Evolutionary conservation across 148 eudicot genomes (phyloP).

Genomic region (Oxyria digyna): DNA sequence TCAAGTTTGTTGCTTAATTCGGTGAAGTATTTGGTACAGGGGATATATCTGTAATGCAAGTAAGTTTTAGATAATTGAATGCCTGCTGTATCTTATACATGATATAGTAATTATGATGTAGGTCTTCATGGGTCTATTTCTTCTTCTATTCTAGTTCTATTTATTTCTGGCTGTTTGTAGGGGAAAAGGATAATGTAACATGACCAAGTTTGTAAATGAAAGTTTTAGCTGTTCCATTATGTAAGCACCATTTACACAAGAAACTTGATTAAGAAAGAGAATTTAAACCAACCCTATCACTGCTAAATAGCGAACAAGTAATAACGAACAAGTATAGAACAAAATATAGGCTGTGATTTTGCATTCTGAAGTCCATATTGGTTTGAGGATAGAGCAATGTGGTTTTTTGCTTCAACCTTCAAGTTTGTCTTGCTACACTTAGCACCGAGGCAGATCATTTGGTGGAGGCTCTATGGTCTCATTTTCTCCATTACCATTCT

Average conservation of each 20-base stretch:
- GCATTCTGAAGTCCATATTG: not conserved
- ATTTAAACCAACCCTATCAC: conserved; percentile 7
- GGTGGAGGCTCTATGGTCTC: conserved; percentile 67
- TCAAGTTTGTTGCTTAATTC: conserved; percentile 75
- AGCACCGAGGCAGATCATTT: conserved; percentile 72
- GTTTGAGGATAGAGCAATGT: not conserved
- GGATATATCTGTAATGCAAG: not conserved
- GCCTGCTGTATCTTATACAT: not conserved
- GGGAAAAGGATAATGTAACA: not conserved
- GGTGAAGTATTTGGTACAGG: not conserved
- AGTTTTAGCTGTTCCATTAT: conserved; percentile 4
- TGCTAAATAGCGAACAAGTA: conserved; percentile 1
- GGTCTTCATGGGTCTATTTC: not conserved
- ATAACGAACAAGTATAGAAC: not conserved
- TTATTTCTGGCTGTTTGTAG: not conserved
- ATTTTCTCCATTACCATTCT: conserved; percentile 46
- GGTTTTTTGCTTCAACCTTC: too few species aligned
- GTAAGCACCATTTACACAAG: not conserved
- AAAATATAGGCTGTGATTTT: not conserved
- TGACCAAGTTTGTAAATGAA: conserved; percentile 1
- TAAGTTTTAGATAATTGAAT: not conserved
- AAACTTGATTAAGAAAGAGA: conserved; percentile 5
- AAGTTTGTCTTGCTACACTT: conserved; percentile 5
- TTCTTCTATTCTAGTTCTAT: not conserved
- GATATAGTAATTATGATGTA: conserved; percentile 1